Base-by-base conservation (phyloP, 2,329 filamentous ascomycete species). In the Basipetospora chlamydospora region DNA sequence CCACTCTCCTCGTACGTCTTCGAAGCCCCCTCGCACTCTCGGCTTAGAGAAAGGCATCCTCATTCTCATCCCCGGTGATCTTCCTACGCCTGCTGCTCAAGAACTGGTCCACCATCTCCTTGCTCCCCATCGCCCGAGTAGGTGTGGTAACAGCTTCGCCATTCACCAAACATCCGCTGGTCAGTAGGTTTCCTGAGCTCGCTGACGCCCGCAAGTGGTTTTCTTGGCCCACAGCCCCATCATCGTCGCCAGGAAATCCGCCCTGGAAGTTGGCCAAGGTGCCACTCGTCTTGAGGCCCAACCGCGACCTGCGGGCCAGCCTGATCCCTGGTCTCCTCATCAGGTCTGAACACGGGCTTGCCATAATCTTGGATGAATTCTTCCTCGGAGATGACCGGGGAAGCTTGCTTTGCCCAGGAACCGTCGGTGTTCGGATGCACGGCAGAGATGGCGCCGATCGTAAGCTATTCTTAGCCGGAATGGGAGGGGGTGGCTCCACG, bases 71-170 rank as follows among this genome's bases (percentile, higher is more conserved):
- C 10, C 58, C 59, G 17, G 53, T 48, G 26, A 61, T 58, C 10
- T 58, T 55, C 41, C 50, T 61, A 12, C 61, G 57, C 13, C 67
- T 57, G 32, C 60, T 67, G 41, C 56, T 69, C 20, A 73, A 51
- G 46, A 73, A 72, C 33, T 64, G 40, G 36, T 73, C 67, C 6
- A 73, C 67, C 63, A 73, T 70, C 28, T 56, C 55, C 48, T 62
- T 62, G 44, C 66, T 66, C 3, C 63, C 63, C 41, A 60, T 48
- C 10, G n/a, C 8, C 4, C 26, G 35, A 12, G 26, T 25, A 10
- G 6, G 7, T n/a, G n/a, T n/a, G n/a, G n/a, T n/a, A n/a, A n/a
- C n/a, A n/a, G n/a, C n/a, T n/a, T n/a, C n/a, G n/a, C n/a, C n/a
- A n/a, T n/a, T n/a, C n/a, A n/a, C n/a, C n/a, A n/a, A n/a, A n/a